Evolutionary conservation across 2,329 filamentous ascomycete species (phyloP), one percentile per base, ranked within the genome.

Genomic region (Boeremia exigua): DNA sequence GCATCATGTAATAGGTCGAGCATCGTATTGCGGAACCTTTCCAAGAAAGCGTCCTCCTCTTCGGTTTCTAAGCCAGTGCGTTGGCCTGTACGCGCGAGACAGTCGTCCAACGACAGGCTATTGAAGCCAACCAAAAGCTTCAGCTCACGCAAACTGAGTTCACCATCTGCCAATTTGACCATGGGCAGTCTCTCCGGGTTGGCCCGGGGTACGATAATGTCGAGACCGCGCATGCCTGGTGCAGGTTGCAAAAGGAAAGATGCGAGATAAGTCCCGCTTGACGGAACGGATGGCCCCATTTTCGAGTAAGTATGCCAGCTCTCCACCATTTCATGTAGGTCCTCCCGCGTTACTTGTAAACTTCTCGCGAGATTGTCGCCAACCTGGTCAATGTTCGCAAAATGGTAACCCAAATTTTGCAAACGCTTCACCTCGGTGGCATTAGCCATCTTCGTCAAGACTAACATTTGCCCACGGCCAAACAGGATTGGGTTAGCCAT

Each of bases 401-500:
- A 96, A n/a, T 89, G 85, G 72, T 88, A 96, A 1, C 92, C 92
- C 10, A 84, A 79, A 1, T 90, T 86, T 59, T 88, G 84, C 12
- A 96, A 81, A 27, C 83, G 82, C 47, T 85, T 81, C 0, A 84
- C 81, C 32, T 92, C 89, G 0, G 82, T 78, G 30, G 80, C 79
- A 30, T 81, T 79, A 1, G 89, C 80, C 38, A 82, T 82, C 10
- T 87, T 88, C 6, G 92, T 88, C 9, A 96, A 82, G 65, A 96
- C 92, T 72, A 96, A 85, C 40, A 96, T 81, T 49, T 93, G 91
- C 0, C 92, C 92, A 56, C 86, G 87, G 4, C 89, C 89, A 33
- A 86, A 82, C 0, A 79, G 58, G 29, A 74, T 70, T 1, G 72
- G 64, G 28, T 66, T 69, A 1, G 65, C 53, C 4, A 72, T 56